Percentiles rank a stretch among this genome's conserved stretches.
Conservation (phyloP, 352 stramenopile genomes). For the Phytophthora brassicae region DNA sequence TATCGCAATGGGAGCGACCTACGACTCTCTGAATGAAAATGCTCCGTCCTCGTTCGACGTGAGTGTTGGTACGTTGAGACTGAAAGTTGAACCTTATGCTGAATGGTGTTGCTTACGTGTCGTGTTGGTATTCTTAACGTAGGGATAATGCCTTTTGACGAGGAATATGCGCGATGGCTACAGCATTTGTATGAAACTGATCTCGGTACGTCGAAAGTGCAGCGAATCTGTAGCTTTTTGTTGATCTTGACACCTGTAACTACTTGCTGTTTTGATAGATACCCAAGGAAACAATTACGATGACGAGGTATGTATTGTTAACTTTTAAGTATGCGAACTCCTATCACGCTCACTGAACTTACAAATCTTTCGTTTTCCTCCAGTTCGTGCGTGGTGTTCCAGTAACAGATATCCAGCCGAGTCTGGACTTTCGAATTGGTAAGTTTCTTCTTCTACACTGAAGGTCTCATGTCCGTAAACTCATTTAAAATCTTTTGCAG, state of each 20-base stretch:
- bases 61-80: constrained; percentile 37
- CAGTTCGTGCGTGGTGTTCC: constrained; percentile 37
- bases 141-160: constrained; percentile 73
- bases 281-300: constrained; percentile 51
- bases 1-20: constrained; percentile 62
- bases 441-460: constrained; percentile 7
- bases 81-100: background rate
- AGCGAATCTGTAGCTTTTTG: background rate
- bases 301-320: constrained; percentile 37
- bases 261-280: constrained; percentile 27
- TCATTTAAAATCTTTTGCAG: constrained; percentile 23
- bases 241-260: constrained; percentile 4
- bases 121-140: too few relatives aligned
- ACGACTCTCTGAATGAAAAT: constrained; percentile 71
- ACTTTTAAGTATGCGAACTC: background rate
- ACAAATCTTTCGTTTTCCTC: constrained; percentile 7
- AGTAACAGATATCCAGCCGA: constrained; percentile 35
- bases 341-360: background rate
- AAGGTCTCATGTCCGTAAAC: background rate
- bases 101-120: background rate
- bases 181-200: constrained; percentile 87
- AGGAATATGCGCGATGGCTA: constrained; percentile 86
- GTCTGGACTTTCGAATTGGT: constrained; percentile 42
- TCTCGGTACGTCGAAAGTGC: constrained; percentile 50
- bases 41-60: constrained; percentile 67